phyloP scores from a whole-genome alignment of 768 basidiomycete species.

The Boletus subcaerulescens region DNA sequence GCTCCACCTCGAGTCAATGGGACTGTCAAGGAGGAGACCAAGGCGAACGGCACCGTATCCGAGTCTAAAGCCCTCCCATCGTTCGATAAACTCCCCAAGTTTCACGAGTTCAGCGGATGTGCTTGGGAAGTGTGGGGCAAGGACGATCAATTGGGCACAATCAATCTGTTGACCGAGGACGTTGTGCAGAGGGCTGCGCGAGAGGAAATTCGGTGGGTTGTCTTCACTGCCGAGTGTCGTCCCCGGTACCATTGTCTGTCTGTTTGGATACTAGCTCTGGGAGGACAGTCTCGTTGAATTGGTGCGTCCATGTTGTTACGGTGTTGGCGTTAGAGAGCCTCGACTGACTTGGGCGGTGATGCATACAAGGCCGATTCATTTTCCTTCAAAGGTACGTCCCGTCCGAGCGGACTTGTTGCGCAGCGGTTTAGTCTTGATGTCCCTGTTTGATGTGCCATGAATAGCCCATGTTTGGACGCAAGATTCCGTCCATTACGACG shows the following conservation, averaged over 20 bases:
- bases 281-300: constrained; percentile 57
- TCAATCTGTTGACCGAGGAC: constrained; percentile 61
- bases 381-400: constrained; percentile 52
- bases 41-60: constrained; percentile 7
- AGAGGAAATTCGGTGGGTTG: constrained; percentile 55
- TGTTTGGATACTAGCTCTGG: constrained; percentile 39
- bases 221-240: not conserved
- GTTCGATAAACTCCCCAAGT: constrained; percentile 49
- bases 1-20: not conserved
- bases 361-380: constrained; percentile 57
- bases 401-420: not conserved
- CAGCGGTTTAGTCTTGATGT: too few species aligned
- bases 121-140: constrained; percentile 70
- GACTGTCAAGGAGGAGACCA: not conserved
- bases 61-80: constrained; percentile 33
- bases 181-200: constrained; percentile 56
- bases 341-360: not conserved
- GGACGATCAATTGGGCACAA: constrained; percentile 63
- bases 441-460: not conserved
- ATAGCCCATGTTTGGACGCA: constrained; percentile 57
- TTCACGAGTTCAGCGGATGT: constrained; percentile 48
- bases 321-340: not conserved
- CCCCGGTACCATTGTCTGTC: not conserved
- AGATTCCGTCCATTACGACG: constrained; percentile 50
- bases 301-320: constrained; percentile 37